Evolutionary conservation across 768 basidiomycete genomes (phyloP), one percentile per base, ranked within the genome.

Genomic region (Suillus luteus): DNA sequence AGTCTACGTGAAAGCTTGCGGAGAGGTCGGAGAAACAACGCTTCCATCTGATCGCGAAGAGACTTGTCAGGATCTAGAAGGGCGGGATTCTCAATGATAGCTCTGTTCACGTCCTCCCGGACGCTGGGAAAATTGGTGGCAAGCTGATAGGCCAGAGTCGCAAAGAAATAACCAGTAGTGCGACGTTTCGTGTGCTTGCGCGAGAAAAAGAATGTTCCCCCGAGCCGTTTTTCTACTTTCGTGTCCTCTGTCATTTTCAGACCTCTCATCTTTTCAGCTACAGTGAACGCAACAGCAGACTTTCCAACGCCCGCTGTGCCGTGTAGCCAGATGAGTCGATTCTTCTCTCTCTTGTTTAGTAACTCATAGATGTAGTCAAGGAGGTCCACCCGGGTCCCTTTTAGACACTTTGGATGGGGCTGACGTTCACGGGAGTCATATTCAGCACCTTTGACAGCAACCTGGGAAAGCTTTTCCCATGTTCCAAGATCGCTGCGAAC

Each of bases 271-370:
- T 7, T 54, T 54, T 54, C 52, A 33, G 52, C 52, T 7, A 35
- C 52, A 1, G 52, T 54, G 52, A 54, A 54, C 33, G 33, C 52
- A n/a, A 54, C 52, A 3, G 52, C 52, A n/a, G 52, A 54, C 52
- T 54, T 54, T 54, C 52, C 52, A 19, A 54, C 33, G 17, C 52
- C 52, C 1, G 33, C 52, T 6, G 33, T 54, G 19, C 31, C 52
- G 6, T 54, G 33, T 5, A 54, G 19, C 52, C 52, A 54, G 2
- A 54, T 54, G 9, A 54, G 10, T 12, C 5, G 11, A 12, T 33
- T 54, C 19, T 54, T 54, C 10, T 54, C 33, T 33, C 5, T 19
- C 19, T 35, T 54, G 11, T 54, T 11, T 12, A 54, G 7, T n/a
- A 35, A 35, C 2, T 10, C 6, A 11, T 33, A 33, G 5, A 54